A percentile compares a stretch with the other conserved stretches of the same genome.
phyloP scores from a whole-genome alignment of 306 rosid species.

The Sechiopsis laciniata region DNA sequence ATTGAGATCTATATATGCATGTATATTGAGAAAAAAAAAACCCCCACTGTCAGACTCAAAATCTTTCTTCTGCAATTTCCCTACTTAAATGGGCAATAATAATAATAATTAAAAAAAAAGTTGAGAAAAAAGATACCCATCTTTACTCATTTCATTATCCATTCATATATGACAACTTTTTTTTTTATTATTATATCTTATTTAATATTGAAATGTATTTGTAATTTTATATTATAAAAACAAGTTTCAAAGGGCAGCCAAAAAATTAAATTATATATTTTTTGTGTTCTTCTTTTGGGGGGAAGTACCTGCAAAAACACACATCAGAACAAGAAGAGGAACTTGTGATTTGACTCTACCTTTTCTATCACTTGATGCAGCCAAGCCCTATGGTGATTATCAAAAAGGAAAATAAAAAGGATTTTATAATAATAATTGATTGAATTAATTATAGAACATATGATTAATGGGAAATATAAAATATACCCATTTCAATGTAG shows the following conservation, averaged over 20 bases:
- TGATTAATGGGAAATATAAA: too few relatives aligned
- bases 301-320: conserved; percentile 59
- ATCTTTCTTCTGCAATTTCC: conserved; percentile 51
- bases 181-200: too few relatives aligned
- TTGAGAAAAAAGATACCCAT: conserved; percentile 62
- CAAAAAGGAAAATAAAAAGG: too few relatives aligned
- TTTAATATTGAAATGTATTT: not conserved
- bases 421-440: too few relatives aligned
- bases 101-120: conserved; percentile 24
- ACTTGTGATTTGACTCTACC: conserved; percentile 65
- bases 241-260: not conserved
- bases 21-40: conserved; percentile 25
- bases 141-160: conserved; percentile 66
- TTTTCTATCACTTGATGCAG: not conserved
- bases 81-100: conserved; percentile 22
- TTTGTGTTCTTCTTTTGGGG: not conserved
- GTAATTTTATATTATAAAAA: too few relatives aligned
- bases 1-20: not conserved
- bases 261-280: not conserved
- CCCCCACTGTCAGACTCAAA: conserved; percentile 51
- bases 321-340: conserved; percentile 47
- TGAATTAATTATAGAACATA: too few relatives aligned
- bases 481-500: too few relatives aligned
- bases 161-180: conserved; percentile 30
- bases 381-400: too few relatives aligned